Evolutionary conservation across 768 basidiomycete species (phyloP).

Genomic region (Lyophyllum shimeji): DNA sequence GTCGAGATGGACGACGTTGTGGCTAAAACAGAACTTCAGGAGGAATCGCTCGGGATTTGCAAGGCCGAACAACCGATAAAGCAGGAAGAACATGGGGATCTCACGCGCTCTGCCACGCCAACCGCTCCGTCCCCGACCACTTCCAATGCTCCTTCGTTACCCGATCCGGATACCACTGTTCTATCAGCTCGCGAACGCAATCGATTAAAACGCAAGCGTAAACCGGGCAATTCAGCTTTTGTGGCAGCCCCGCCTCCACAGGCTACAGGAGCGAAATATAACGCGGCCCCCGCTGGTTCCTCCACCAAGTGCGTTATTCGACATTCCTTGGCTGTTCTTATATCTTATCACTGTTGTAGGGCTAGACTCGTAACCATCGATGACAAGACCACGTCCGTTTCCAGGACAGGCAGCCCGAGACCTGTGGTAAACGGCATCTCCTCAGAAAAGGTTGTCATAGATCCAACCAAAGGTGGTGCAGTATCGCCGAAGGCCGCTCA

Average conservation of each 20-base stretch:
- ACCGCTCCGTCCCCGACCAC: conserved; percentile 52
- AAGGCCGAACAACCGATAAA: conserved; percentile 32
- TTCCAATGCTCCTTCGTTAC: conserved; percentile 35
- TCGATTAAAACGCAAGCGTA: conserved; percentile 92
- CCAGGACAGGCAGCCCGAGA: conserved; percentile 60
- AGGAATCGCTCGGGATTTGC: conserved; percentile 39
- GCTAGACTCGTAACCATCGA: conserved; percentile 74
- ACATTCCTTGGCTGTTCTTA: neutral
- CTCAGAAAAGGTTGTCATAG: conserved; percentile 69
- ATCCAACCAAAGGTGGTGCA: conserved; percentile 83
- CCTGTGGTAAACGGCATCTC: conserved; percentile 38
- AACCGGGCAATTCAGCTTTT: conserved; percentile 80
- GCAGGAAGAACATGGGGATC: conserved; percentile 36
- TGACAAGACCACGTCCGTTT: conserved; percentile 45
- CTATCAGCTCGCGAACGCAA: conserved; percentile 93
- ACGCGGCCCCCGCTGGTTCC: conserved; percentile 52
- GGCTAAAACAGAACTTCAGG: conserved; percentile 38
- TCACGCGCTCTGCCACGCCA: conserved; percentile 47
- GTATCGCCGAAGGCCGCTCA: conserved; percentile 77
- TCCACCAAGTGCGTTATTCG: conserved; percentile 53
- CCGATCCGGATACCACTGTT: conserved; percentile 48
- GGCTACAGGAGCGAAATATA: conserved; percentile 59
- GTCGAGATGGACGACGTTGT: conserved; percentile 36
- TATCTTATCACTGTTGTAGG: conserved; percentile 34
- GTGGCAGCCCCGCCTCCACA: conserved; percentile 73